Conservation (phyloP, 805 yeast genomes). For the Starmerella floris region DNA sequence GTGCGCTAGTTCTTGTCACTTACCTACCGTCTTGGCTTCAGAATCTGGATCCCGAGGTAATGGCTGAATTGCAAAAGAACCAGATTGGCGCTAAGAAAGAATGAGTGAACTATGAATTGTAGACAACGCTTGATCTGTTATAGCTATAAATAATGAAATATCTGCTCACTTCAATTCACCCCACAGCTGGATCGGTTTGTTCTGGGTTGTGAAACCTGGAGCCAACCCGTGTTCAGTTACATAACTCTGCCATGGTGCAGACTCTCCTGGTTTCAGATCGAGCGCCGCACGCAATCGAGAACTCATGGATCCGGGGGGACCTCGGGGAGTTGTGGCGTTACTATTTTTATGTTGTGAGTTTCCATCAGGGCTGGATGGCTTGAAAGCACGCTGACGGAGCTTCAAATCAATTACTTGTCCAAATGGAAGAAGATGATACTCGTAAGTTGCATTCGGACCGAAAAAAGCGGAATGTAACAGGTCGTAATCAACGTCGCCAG, state of each 20-base stretch:
- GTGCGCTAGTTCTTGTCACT: constrained; percentile 25
- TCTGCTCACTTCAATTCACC: constrained; percentile 5
- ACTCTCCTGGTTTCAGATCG: constrained; percentile 43
- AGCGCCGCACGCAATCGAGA: constrained; percentile 45
- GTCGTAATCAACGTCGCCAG: constrained; percentile 62
- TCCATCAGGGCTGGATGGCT: constrained; percentile 25
- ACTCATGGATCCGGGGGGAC: neutral
- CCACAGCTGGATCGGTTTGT: constrained; percentile 1
- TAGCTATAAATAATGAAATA: no score
- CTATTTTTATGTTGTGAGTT: no score
- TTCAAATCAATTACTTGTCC: constrained; percentile 48
- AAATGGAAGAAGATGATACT: constrained; percentile 37
- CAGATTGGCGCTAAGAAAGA: constrained; percentile 5
- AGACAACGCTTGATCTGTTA: no score
- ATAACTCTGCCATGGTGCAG: constrained; percentile 69
- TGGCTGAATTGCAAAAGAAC: constrained; percentile 25
- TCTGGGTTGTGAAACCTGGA: constrained; percentile 42
- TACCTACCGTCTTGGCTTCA: constrained; percentile 25
- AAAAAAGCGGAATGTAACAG: constrained; percentile 77
- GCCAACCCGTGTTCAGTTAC: constrained; percentile 70
- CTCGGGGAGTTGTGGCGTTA: no score
- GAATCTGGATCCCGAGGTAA: constrained; percentile 27
- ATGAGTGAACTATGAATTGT: no score
- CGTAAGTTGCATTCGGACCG: constrained; percentile 44
- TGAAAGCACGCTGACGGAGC: constrained; percentile 7